Base-by-base conservation (phyloP, 1,284 basidiomycete species). In the Puccinia hordei region DNA sequence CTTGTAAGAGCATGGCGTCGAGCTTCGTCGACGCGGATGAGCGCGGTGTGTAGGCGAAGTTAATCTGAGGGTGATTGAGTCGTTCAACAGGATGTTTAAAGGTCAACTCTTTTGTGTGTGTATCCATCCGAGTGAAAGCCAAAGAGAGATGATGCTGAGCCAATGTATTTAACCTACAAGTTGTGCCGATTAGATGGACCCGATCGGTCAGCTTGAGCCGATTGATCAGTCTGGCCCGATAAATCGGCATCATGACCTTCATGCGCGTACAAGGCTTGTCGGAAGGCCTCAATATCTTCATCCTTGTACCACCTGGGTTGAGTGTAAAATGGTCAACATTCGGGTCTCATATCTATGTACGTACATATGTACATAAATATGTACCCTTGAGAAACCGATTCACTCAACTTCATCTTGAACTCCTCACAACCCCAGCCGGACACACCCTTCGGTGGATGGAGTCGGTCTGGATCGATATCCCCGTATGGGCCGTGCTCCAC, bases 301-400 rank as follows among this genome's bases (percentile, higher is more conserved):
- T 80, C 77, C 30, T 61, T 63, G 55, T 80, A 80, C 77, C 77
- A 80, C 49, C 77, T 80, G 66, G n/a, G n/a, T n/a, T n/a, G n/a
- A n/a, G n/a, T n/a, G n/a, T n/a, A n/a, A n/a, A n/a, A n/a, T n/a
- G 1, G 44, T 2, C 2, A 30, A 0, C 9, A 6, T 22, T 3
- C 13, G 41, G n/a, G 35, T 44, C 38, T 15, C 38, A 38, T 3
- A 30, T 27, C 30, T 13, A 6, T 19, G 33, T 5, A 41, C n/a
- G 12, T 41, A 17, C 4, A 12, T 22, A 13, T 13, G 19, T 5
- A 4, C 2, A 1, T 19, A n/a, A n/a, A n/a, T n/a, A n/a, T n/a
- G n/a, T 65, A 2, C 35, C 17, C 19, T 6, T 15, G 53, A 57
- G 53, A 57, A 59, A 24, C 12, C 24, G 57, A 9, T 33, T 2